Base-by-base conservation (phyloP, 73 alveolate genomes). In the Paramecium tetraurelia region DNA sequence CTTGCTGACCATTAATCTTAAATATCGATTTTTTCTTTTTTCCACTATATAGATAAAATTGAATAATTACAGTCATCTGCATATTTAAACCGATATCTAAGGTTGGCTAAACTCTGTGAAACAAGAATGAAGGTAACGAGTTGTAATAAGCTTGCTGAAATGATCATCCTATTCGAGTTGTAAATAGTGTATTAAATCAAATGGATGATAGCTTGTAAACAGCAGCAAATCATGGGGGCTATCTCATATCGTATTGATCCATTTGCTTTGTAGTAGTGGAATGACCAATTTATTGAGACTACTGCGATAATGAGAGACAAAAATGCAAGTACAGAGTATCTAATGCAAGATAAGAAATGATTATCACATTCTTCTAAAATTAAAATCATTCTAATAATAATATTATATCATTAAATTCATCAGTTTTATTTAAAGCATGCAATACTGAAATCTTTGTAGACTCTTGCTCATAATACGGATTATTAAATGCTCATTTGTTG, bases 221-320 rank as follows among this genome's bases (percentile, higher is more conserved):
- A 36, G 40, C 86, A 72, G 36, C 59, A 36, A 20, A 72, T 10
- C 86, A 72, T 72, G 11, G 86, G 86, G 0, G 86, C 86, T 35
- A 72, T 72, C 40, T 72, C 86, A 40, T 72, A 72, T 21, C 18
- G 5, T 14, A 72, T 29, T 31, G 57, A 40, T 35, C 86, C 86
- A 72, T 72, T 33, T 5, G 59, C 59, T 43, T 72, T 72, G 59
- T 72, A 72, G 33, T 72, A 38, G 14, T 38, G 57, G 40, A 12
- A 72, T 36, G 86, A 33, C 86, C 86, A 72, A 2, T 3, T 29
- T 5, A 72, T 36, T 3, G 86, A 72, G 59, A 72, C 16, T 31
- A 72, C 38, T 20, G 86, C 86, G 5, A 72, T 72, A 14, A 38
- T 16, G 10, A 72, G 86, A 29, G 68, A 36, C 18, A 72, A 0